Conservation (phyloP, 2,329 filamentous ascomycete species). For the Plenodomus lindquistii region DNA sequence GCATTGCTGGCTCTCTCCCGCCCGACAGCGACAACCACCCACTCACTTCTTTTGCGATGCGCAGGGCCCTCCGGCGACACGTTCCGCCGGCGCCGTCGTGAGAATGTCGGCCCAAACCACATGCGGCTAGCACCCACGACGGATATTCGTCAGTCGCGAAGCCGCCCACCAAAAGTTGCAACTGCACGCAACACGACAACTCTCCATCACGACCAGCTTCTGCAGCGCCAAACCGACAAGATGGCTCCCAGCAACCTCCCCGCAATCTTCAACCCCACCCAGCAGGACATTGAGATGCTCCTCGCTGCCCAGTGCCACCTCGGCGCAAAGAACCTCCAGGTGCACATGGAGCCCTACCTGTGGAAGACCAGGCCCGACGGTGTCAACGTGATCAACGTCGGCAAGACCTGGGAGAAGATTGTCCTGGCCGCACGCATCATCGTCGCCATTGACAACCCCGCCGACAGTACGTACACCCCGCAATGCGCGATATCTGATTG, state of each 20-base stretch:
- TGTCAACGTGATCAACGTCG: conserved; percentile 99
- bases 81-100: conserved; percentile 13
- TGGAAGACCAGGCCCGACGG: conserved; percentile 99
- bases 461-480: conserved; percentile 71
- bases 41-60: conserved; percentile 22
- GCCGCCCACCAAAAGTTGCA: conserved; percentile 24
- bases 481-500: conserved; percentile 5
- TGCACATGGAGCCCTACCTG: conserved; percentile 99
- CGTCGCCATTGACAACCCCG: conserved; percentile 98
- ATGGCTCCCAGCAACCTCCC: conserved; percentile 97
- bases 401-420: conserved; percentile 99
- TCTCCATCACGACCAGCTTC: conserved; percentile 25
- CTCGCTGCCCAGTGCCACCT: conserved; percentile 95
- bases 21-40: conserved; percentile 4
- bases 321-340: conserved; percentile 98
- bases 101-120: conserved; percentile 7
- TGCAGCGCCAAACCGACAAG: conserved; percentile 56
- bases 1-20: conserved; percentile 43
- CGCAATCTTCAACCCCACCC: conserved; percentile 93
- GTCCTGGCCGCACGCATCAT: conserved; percentile 98
- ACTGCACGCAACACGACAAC: conserved; percentile 28
- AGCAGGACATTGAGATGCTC: conserved; percentile 99
- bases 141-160: conserved; percentile 13
- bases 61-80: not conserved
- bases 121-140: conserved; percentile 20